These are phyloP conservation scores for Fusarium sp. DNA, from an alignment of 2,329 filamentous ascomycete species.

Conservation along the genomic window DNA sequence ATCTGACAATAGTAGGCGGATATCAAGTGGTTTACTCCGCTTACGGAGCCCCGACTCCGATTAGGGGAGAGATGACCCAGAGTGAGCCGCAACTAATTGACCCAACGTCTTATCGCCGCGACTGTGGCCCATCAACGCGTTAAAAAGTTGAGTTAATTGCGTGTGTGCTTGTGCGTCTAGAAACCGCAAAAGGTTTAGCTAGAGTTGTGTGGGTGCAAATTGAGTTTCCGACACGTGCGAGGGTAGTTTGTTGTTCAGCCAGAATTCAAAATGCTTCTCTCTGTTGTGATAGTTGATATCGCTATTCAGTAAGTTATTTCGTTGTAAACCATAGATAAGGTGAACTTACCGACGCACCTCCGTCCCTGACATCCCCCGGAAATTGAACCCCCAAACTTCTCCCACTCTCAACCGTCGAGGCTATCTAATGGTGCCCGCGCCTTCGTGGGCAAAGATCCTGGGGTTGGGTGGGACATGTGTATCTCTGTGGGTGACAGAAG, in stretches of 20 bases:
- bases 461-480: constrained; percentile 39
- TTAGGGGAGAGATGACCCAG: constrained; percentile 5
- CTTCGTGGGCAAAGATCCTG: constrained; percentile 36
- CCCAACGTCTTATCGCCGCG: constrained; percentile 28
- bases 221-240: not conserved
- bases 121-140: constrained; percentile 10
- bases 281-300: constrained; percentile 26
- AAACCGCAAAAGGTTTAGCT: constrained; percentile 35
- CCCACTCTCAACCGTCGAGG: constrained; percentile 33
- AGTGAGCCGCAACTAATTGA: constrained; percentile 12
- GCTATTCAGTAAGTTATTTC: not conserved
- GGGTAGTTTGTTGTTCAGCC: constrained; percentile 35
- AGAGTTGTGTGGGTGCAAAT: constrained; percentile 15
- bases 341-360: constrained; percentile 14
- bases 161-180: constrained; percentile 18
- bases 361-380: constrained; percentile 10
- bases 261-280: constrained; percentile 8
- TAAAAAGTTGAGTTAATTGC: constrained; percentile 30
- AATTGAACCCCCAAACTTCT: constrained; percentile 36
- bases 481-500: constrained; percentile 10
- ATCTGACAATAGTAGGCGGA: constrained; percentile 25
- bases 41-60: constrained; percentile 22
- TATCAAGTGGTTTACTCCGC: constrained; percentile 19
- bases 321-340: constrained; percentile 35
- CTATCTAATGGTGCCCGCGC: constrained; percentile 40